Base-by-base conservation (phyloP, 306 rosid genomes). In the Fragaria vesca region DNA sequence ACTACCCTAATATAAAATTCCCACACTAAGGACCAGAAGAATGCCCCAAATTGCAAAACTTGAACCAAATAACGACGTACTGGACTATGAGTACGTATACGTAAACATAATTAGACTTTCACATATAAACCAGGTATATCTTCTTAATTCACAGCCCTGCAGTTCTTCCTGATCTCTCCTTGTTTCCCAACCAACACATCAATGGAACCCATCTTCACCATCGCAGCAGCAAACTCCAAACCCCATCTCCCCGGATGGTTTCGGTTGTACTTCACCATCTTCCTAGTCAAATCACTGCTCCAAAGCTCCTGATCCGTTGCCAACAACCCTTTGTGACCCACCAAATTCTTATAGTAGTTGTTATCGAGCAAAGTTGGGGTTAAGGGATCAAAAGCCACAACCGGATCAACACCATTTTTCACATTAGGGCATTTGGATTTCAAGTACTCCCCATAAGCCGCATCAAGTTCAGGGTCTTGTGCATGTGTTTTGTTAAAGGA, bases 221-320 rank as follows among this genome's bases (percentile, higher is more conserved):
- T 52, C 60, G 24, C 60, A 51, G 21, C n/a, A 5, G 9, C 57
- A 51, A 54, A 54, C 60, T 54, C 24, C 60, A 3, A 54, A 18
- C 60, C 60, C 60, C 60, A 54, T 54, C n/a, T 54, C 60, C 60
- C 20, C 57, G 57, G 57, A 51, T 51, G 57, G 60, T 54, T 54
- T 4, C 60, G 20, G 26, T 6, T 4, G 11, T 54, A 54, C 24
- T 54, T 54, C 11, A 54, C 60, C 60, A 54, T 54, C 60, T 54
- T 54, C 60, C 60, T 18, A 18, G 60, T 54, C 11, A 20, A 6
- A 18, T 54, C 60, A 54, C 24, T 54, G 60, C 60, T 54, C 60
- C 60, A 54, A 54, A 54, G 60, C 60, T 20, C 60, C 26, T 54
- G 60, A 7, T 54, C 24, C 9, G 57, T 16, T 17, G 57, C 60